Evolutionary conservation across 2,329 filamentous ascomycete species (phyloP).

Genomic region (Mollisiaceae sp.): DNA sequence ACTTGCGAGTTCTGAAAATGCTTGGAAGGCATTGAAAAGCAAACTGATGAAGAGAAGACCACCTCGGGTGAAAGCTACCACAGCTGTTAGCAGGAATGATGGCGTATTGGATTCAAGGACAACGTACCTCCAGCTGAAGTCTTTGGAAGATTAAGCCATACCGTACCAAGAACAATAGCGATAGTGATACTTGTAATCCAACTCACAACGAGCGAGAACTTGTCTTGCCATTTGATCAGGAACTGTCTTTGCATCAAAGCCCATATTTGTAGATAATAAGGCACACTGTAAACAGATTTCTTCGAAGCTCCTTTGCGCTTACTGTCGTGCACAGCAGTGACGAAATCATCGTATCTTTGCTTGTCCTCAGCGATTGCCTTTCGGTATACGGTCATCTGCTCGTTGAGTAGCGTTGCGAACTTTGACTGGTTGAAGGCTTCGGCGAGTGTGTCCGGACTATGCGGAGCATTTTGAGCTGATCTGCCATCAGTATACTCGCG

Average conservation of each 20-base stretch:
- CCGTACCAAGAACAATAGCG: slow-evolving; percentile 78
- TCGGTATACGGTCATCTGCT: slow-evolving; percentile 74
- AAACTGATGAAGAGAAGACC: slow-evolving; percentile 81
- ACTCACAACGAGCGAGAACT: slow-evolving; percentile 74
- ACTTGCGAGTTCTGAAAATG: slow-evolving; percentile 76
- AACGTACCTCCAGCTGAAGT: slow-evolving; percentile 58
- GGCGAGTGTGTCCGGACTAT: slow-evolving; percentile 68
- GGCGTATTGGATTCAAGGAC: no score
- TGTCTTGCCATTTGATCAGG: slow-evolving; percentile 84
- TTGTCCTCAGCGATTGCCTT: slow-evolving; percentile 66
- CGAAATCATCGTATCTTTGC: slow-evolving; percentile 76
- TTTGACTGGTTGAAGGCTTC: slow-evolving; percentile 72
- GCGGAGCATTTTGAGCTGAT: slow-evolving; percentile 69
- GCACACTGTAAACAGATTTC: slow-evolving; percentile 77
- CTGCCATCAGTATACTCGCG: slow-evolving; percentile 74
- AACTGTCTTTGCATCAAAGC: slow-evolving; percentile 85
- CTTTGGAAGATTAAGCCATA: slow-evolving; percentile 73
- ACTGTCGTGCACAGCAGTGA: slow-evolving; percentile 74
- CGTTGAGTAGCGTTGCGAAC: slow-evolving; percentile 59
- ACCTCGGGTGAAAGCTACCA: slow-evolving; percentile 73
- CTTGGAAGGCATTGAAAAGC: slow-evolving; percentile 86
- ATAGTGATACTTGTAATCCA: slow-evolving; percentile 76
- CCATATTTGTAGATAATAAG: slow-evolving; percentile 83
- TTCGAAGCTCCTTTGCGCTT: slow-evolving; percentile 75
- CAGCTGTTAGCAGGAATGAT: no score